Base-by-base conservation (phyloP, 768 basidiomycete species). In the Leccinum imitatum region DNA sequence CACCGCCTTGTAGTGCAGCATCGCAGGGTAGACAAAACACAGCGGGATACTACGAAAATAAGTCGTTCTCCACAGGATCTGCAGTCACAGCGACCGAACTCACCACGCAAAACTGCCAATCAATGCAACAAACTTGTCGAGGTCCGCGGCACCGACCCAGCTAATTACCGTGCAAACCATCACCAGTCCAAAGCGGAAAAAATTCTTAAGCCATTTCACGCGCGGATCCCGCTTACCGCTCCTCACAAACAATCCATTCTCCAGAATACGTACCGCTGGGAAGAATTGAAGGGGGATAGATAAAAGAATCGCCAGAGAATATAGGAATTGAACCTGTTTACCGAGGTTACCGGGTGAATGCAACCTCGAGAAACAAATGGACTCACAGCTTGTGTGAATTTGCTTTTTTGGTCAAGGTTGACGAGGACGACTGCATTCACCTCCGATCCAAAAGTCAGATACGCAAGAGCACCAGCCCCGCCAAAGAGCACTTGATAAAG, bases 181-280 rank as follows among this genome's bases (percentile, higher is more conserved):
- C 63, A 98, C 86, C 66, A 89, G 76, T 30, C 78, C 77, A 65
- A 90, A 93, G 53, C 88, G 83, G 74, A 95, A 86, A n/a, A 84
- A 75, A 68, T 98, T 99, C 86, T 99, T 99, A 67, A 86, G 79
- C 97, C 96, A 98, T 73, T 99, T 98, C 71, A 98, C 90, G 58
- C 84, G 81, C 35, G 77, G 64, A 71, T 93, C 82, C 54, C 73
- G 80, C 73, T 98, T 98, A 52, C 97, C 97, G 66, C 91, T 93
- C 53, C 83, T 83, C 50, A 86, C 86, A 72, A 98, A 98, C 30
- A 98, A 68, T 4, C 91, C 95, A 69, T 98, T 96, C 80, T 99
- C 97, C 76, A 98, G 85, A 69, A 99, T 98, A 56, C 97, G 87
- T 51, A 96, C 87, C 3, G 96, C 97, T 0, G 97, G 97, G 92